phyloP scores from a whole-genome alignment of 371 early-diverging fungal species.

The Rhizopus arrhizus region DNA sequence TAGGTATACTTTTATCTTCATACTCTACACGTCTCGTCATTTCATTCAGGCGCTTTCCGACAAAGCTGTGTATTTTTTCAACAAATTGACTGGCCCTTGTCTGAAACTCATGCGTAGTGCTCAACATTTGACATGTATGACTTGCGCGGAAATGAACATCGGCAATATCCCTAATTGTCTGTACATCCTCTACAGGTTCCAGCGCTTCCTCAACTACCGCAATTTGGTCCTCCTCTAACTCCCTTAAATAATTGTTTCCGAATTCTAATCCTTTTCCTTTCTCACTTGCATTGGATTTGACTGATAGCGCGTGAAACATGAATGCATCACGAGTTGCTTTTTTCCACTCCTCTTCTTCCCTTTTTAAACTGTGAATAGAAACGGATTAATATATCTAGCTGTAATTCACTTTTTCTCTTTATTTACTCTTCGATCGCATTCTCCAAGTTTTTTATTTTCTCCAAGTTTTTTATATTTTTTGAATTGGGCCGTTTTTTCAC shows the following conservation, averaged over 20 bases:
- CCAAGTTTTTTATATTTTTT: neutral
- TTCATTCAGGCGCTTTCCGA: neutral
- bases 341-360: constrained; percentile 3
- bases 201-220: neutral
- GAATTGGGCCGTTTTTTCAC: neutral
- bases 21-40: neutral
- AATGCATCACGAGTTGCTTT: neutral
- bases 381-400: neutral
- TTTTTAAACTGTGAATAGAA: neutral
- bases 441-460: neutral
- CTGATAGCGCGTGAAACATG: neutral
- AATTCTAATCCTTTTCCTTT: neutral
- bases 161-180: neutral
- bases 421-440: neutral
- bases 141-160: neutral
- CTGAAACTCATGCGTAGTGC: neutral
- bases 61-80: neutral
- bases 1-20: neutral
- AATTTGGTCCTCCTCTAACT: neutral
- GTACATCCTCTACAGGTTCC: neutral
- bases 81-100: neutral
- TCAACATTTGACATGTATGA: neutral
- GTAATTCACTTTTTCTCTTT: neutral
- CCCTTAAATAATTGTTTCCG: neutral
- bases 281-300: neutral